Percentiles rank a stretch among this genome's conserved stretches.
These are phyloP conservation scores for Colletotrichum sp. DNA, from an alignment of 2,329 filamentous ascomycete genomes.

Conservation along the genomic window DNA sequence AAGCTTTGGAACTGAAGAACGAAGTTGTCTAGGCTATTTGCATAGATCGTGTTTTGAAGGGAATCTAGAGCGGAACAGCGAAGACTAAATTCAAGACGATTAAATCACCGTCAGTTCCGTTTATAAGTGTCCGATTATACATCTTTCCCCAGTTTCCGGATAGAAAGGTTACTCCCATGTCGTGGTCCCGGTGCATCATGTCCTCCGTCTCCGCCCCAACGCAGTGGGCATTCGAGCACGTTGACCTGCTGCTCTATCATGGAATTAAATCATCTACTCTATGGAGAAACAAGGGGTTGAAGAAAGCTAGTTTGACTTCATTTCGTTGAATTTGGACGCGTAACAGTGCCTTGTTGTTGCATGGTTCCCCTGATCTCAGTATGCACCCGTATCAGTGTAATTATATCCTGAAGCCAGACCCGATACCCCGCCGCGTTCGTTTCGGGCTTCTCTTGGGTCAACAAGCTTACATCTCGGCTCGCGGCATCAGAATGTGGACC, in stretches of 20 bases:
- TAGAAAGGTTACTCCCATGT: neutral
- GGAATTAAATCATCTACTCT: neutral
- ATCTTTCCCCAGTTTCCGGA: neutral
- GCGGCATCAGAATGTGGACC: neutral
- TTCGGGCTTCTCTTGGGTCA: neutral
- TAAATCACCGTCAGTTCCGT: neutral
- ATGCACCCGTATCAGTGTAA: neutral
- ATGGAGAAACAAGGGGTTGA: neutral
- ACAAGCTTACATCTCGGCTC: neutral
- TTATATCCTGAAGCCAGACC: neutral
- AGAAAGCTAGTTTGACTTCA: neutral
- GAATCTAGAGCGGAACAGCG: neutral
- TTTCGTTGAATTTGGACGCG: neutral
- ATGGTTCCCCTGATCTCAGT: neutral
- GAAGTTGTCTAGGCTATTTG: neutral
- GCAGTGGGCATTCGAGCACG: neutral
- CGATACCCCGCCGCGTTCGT: neutral
- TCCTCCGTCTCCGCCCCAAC: neutral
- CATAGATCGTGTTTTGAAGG: neutral
- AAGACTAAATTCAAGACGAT: neutral
- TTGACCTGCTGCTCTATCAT: neutral
- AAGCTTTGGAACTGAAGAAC: neutral
- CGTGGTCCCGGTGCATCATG: neutral
- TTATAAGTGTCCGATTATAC: neutral
- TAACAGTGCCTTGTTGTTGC: neutral